Evolutionary conservation across 2,329 filamentous ascomycete genomes (phyloP), one percentile per base, ranked within the genome.

Genomic region (Dryadomyces quercivorus): DNA sequence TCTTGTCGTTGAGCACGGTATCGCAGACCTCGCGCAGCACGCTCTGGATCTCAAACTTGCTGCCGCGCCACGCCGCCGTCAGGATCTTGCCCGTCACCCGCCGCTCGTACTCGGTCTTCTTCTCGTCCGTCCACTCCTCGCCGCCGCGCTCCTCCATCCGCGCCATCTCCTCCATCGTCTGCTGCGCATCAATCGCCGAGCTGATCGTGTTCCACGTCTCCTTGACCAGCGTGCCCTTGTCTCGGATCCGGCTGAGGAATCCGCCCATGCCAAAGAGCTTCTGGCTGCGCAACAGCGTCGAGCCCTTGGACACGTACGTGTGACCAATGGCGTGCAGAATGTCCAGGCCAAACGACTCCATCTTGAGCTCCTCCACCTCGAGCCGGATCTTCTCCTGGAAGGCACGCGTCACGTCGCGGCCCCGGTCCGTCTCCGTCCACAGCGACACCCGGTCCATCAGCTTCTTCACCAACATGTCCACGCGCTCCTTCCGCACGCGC

Each of bases 141-240:
- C 93, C 93, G 53, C 92, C 93, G 64, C 85, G 84, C 74, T 96
- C 88, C 73, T 98, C 93, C 70, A 92, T 77, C 68, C 92, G 90
- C 54, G 90, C 91, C 93, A 98, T 97, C 70, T 96, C 92, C 74
- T 98, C 92, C 82, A 98, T 95, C 57, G 91, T 95, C 75, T 95
- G 86, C 73, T 98, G 93, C 26, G 93, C 93, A 66, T 96, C 91
- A 60, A 98, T 95, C 43, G 93, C 93, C 52, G 88, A 94, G 59
- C 84, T 90, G 66, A 98, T 96, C 34, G 93, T 98, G 66, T 88
- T 92, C 93, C 93, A 98, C 1, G 93, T 97, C 66, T 98, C 93
- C 76, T 97, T 97, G 63, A 95, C 90, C 58, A 97, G 79, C 2
- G 86, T 93, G 58, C 92, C 92, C 81, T 97, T 97, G 70, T 98